Evolutionary conservation across 371 early-diverging fungal species (phyloP).

Genomic region (Rhizopus stolonifer): DNA sequence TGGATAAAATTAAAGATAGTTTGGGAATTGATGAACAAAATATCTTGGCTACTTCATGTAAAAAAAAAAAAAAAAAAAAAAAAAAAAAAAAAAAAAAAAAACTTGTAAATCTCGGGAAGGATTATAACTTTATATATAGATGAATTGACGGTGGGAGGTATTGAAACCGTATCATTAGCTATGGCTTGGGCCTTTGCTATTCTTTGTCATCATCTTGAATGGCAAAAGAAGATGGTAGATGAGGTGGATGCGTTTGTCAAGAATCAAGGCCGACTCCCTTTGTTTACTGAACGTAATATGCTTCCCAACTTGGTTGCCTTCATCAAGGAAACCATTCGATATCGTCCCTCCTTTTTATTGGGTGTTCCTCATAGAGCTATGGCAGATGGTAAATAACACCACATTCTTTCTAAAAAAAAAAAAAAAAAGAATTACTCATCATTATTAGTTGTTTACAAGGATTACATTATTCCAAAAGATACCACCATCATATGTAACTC

Average conservation of each 20-base stretch:
- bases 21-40: conserved; percentile 12
- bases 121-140: conserved; percentile 1
- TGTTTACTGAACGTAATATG: conserved; percentile 10
- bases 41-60: conserved; percentile 24
- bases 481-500: conserved; percentile 4
- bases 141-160: conserved; percentile 16
- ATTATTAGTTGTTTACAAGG: conserved; percentile 12
- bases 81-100: not conserved
- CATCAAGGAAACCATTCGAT: conserved; percentile 17
- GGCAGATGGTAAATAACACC: conserved; percentile 18
- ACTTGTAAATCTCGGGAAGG: too few species aligned
- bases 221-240: not conserved
- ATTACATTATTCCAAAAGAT: conserved; percentile 18
- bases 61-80: not conserved
- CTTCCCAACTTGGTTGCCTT: conserved; percentile 12
- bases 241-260: conserved; percentile 19
- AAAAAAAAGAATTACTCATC: not conserved
- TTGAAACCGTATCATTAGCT: conserved; percentile 10
- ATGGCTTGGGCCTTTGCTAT: conserved; percentile 13
- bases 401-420: too few species aligned
- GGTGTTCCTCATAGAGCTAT: conserved; percentile 9
- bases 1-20: conserved; percentile 13
- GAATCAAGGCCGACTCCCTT: conserved; percentile 3
- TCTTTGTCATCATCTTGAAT: conserved; percentile 12
- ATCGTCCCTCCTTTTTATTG: conserved; percentile 5